Conservation (phyloP, 257 asterid genomes). For the Solanum sparsipilum region DNA sequence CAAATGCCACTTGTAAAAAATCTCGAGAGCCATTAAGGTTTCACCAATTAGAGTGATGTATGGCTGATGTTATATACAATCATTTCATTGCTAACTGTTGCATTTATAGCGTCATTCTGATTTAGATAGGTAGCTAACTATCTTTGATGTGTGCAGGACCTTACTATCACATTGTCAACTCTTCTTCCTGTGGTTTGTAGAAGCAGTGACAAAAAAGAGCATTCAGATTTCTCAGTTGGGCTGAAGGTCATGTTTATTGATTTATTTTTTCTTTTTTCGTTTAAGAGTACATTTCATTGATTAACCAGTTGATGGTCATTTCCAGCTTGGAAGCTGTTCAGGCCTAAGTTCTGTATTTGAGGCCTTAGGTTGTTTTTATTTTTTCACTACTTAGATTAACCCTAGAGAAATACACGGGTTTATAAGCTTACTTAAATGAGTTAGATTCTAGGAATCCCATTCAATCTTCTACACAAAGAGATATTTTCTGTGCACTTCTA, state of each 20-base stretch:
- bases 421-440: neutral
- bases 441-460: neutral
- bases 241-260: slow-evolving; percentile 50
- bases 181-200: slow-evolving; percentile 92
- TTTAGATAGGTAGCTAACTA: slow-evolving; percentile 3
- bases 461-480: neutral
- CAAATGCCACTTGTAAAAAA: neutral
- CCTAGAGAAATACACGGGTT: neutral
- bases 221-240: slow-evolving; percentile 62
- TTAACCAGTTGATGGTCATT: neutral
- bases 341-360: slow-evolving; percentile 2
- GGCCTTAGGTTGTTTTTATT: neutral
- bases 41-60: neutral
- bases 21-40: neutral
- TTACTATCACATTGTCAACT: slow-evolving; percentile 68
- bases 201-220: slow-evolving; percentile 57
- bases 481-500: neutral
- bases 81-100: neutral
- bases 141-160: slow-evolving; percentile 52
- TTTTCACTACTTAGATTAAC: neutral
- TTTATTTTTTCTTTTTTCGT: neutral
- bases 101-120: neutral
- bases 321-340: neutral
- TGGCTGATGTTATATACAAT: neutral
- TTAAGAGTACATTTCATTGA: neutral